Evolutionary conservation across 2,329 filamentous ascomycete species (phyloP).

Genomic region (Didymella keratinophila): DNA sequence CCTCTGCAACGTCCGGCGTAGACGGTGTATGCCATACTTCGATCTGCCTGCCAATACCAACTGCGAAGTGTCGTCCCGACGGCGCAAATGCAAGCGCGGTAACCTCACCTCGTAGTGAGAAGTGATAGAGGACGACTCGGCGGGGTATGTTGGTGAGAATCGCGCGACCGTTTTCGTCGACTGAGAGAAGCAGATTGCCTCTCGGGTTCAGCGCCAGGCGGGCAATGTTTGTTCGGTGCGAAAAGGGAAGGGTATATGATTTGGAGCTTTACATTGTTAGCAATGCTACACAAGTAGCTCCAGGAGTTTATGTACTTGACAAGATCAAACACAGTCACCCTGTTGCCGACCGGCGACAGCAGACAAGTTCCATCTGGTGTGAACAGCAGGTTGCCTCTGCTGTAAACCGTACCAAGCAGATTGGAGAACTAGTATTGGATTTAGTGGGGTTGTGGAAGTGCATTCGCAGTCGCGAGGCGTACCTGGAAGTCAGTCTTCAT

Average conservation of each 20-base stretch:
- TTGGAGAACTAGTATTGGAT: constrained; percentile 86
- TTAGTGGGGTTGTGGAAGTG: constrained; percentile 35
- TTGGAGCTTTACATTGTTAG: constrained; percentile 69
- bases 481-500: constrained; percentile 99
- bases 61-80: constrained; percentile 88
- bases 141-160: constrained; percentile 91
- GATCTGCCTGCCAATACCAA: constrained; percentile 83
- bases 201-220: constrained; percentile 86
- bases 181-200: constrained; percentile 88
- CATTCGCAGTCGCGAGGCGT: constrained; percentile 30
- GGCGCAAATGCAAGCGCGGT: constrained; percentile 90
- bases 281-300: not conserved
- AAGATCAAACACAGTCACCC: constrained; percentile 94
- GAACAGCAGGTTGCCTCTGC: constrained; percentile 96
- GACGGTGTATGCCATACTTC: constrained; percentile 97
- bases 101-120: constrained; percentile 87
- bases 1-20: constrained; percentile 81
- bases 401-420: constrained; percentile 96
- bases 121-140: constrained; percentile 88
- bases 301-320: constrained; percentile 73
- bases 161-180: constrained; percentile 93
- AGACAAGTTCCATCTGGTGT: constrained; percentile 95
- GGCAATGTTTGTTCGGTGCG: constrained; percentile 92
- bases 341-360: constrained; percentile 94
- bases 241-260: constrained; percentile 85